Evolutionary conservation across 495 filamentous ascomycete species (phyloP).

Genomic region (Talaromyces borbonicus): DNA sequence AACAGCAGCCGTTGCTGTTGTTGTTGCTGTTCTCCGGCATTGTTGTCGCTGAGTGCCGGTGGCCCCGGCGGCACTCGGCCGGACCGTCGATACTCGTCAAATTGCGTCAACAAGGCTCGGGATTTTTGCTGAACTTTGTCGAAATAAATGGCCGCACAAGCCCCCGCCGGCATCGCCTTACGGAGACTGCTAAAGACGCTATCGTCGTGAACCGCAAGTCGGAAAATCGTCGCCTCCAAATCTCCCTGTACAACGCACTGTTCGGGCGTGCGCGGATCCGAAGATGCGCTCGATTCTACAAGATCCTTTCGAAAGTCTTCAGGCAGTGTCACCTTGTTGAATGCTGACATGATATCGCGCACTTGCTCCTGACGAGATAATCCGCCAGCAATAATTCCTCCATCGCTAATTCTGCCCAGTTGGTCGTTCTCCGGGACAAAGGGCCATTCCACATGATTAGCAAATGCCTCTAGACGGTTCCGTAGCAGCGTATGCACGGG

Average conservation of each 20-base stretch:
- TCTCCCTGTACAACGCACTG: constrained; percentile 39
- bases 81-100: constrained; percentile 33
- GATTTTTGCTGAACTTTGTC: constrained; percentile 32
- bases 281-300: constrained; percentile 14
- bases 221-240: constrained; percentile 42
- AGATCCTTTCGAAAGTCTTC: constrained; percentile 37
- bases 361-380: constrained; percentile 33
- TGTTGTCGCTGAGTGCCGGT: no score
- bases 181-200: constrained; percentile 35
- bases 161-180: constrained; percentile 35
- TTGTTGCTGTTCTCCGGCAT: no score
- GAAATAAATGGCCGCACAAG: constrained; percentile 39
- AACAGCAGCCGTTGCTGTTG: no score
- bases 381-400: constrained; percentile 15
- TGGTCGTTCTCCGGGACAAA: constrained; percentile 13
- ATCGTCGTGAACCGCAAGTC: constrained; percentile 39
- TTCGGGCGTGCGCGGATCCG: constrained; percentile 22
- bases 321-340: constrained; percentile 31
- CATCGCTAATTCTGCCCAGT: constrained; percentile 7
- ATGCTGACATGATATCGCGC: constrained; percentile 42
- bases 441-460: constrained; percentile 29
- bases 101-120: constrained; percentile 26
- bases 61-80: constrained; percentile 20
- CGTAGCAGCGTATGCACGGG: constrained; percentile 30
- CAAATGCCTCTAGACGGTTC: constrained; percentile 27